Conservation (phyloP, 2,329 filamentous ascomycete species). For the Ophiostoma australiae region DNA sequence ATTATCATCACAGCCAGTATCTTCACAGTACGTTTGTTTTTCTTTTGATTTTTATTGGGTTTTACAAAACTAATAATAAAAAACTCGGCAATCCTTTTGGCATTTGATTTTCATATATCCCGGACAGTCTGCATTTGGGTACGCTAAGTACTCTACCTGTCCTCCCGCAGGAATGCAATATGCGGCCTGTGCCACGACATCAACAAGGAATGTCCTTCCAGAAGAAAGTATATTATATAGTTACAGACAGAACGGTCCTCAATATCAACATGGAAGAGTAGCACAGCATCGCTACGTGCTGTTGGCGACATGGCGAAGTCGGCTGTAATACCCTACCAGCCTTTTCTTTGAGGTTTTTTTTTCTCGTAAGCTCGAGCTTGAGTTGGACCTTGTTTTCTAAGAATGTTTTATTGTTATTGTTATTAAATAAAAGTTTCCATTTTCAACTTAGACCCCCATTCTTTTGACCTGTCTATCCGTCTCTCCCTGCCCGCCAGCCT, state of each 20-base stretch:
- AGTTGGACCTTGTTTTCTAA: no score
- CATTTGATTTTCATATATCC: no score
- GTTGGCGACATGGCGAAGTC: not conserved
- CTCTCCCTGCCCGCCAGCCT: not conserved
- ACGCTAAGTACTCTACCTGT: not conserved
- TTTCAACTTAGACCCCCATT: not conserved
- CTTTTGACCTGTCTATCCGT: not conserved
- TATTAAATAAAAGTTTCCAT: no score
- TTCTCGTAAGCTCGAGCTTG: not conserved
- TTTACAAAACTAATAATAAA: no score
- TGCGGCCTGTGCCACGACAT: constrained; percentile 16
- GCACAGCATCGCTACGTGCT: not conserved
- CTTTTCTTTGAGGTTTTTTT: not conserved
- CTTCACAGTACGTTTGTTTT: not conserved
- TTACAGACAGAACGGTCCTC: not conserved
- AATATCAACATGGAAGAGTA: not conserved
- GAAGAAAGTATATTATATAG: not conserved
- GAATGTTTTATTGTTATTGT: no score
- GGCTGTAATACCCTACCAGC: not conserved
- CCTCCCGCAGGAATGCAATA: constrained; percentile 1
- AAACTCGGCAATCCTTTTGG: no score
- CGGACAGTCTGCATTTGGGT: not conserved
- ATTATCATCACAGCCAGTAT: not conserved
- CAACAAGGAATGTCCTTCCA: constrained; percentile 21
- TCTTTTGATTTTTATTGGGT: no score